Base-by-base conservation (phyloP, 2,329 filamentous ascomycete genomes). In the Pestalotiopsis fici region DNA sequence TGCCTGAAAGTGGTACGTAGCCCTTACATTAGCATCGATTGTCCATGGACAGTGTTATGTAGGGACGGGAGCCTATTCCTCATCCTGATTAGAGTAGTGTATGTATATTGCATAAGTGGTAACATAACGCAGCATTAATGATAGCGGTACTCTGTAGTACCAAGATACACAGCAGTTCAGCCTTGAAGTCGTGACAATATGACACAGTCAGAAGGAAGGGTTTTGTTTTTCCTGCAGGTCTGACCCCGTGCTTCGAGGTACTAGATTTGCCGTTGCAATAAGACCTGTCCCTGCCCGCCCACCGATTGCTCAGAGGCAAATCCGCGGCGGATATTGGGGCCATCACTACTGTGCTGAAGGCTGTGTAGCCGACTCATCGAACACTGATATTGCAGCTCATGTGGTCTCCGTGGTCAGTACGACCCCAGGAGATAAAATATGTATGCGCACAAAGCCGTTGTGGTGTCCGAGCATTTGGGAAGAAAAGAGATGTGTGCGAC, bases 401-500 rank as follows among this genome's bases (percentile, higher is more conserved):
- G 43, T 50, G 43, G 43, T 50, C n/a, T 50, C 43, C 43, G 43
- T 50, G 43, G 43, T 50, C 43, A 50, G 43, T 50, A 50, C 43
- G n/a, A 50, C 43, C 43, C 43, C 43, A 21, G 43, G 43, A 50
- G 43, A 50, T 50, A 50, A n/a, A 21, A 50, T 50, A 50, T 50
- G 21, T 50, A 21, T 50, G 43, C 43, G 43, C 43, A 50, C 43
- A 50, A 50, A 50, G 43, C 43, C 43, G 43, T 50, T 50, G 43
- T 21, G 18, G 43, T 50, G 43, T 50, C 43, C 43, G 43, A 50
- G 43, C 43, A n/a, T 50, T 18, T 50, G 43, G 43, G 43, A 21
- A 21, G 11, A 23, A 50, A 50, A 50, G 43, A 50, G 43, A 50
- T 50, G 59, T 66, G 64, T 66, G 56, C 64, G 47, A 60, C 57